Conservation (phyloP, 2,329 filamentous ascomycete species). For the Zymoseptoria pseudotritici region DNA sequence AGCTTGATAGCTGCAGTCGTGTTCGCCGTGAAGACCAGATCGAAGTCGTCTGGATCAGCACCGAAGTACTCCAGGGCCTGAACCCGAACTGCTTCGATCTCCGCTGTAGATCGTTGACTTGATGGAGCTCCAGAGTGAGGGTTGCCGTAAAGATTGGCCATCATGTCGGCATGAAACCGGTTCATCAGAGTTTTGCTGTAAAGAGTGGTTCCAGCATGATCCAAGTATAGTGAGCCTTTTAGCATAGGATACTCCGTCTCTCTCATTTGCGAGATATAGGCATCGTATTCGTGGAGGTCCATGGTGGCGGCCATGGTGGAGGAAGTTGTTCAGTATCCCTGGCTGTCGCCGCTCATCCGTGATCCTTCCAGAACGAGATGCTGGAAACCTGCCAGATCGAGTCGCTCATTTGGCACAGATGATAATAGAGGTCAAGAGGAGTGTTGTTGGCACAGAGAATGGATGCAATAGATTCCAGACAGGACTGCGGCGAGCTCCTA, state of each 20-base stretch:
- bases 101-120: slow-evolving; percentile 62
- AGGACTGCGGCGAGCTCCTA: background rate
- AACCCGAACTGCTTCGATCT: slow-evolving; percentile 65
- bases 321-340: background rate
- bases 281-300: slow-evolving; percentile 25
- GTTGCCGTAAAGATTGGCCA: slow-evolving; percentile 74
- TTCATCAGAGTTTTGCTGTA: slow-evolving; percentile 66
- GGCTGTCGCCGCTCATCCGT: background rate
- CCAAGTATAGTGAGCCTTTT: slow-evolving; percentile 55
- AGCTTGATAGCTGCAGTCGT: slow-evolving; percentile 87
- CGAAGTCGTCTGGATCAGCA: slow-evolving; percentile 72
- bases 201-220: slow-evolving; percentile 86
- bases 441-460: background rate
- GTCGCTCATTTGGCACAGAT: background rate
- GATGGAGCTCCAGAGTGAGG: slow-evolving; percentile 83
- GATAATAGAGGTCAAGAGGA: background rate
- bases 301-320: slow-evolving; percentile 8
- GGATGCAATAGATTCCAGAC: background rate
- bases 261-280: slow-evolving; percentile 42
- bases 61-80: slow-evolving; percentile 69
- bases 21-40: slow-evolving; percentile 86
- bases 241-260: slow-evolving; percentile 41
- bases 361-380: background rate
- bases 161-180: slow-evolving; percentile 70
- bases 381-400: background rate